phyloP scores from a whole-genome alignment of 2,329 filamentous ascomycete species.

The Bipolaris oryzae region DNA sequence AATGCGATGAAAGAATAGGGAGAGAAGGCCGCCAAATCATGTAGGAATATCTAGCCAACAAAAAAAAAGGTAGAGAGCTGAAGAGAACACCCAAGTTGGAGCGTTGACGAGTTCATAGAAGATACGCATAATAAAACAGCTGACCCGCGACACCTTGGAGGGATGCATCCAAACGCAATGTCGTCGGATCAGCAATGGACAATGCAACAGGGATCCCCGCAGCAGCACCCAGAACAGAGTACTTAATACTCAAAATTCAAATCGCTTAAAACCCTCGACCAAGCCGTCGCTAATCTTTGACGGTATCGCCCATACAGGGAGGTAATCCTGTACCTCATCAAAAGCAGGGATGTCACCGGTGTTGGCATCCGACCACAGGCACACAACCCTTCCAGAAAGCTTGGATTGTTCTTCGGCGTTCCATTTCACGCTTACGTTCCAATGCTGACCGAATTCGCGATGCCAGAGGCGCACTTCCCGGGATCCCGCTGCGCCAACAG shows the following conservation, averaged over 20 bases:
- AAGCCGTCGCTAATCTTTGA: constrained; percentile 78
- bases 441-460: constrained; percentile 75
- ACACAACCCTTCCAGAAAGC: constrained; percentile 68
- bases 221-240: constrained; percentile 25
- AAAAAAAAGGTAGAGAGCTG: background rate
- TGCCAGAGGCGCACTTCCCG: constrained; percentile 79
- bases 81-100: constrained; percentile 2
- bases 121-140: constrained; percentile 30
- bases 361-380: constrained; percentile 89
- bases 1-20: constrained; percentile 1
- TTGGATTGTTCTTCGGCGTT: constrained; percentile 44
- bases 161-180: constrained; percentile 41
- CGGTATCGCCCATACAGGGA: constrained; percentile 79
- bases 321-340: constrained; percentile 76
- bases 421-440: constrained; percentile 78
- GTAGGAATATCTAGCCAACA: constrained; percentile 5
- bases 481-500: constrained; percentile 67
- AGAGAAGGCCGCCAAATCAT: constrained; percentile 14
- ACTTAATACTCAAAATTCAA: constrained; percentile 49
- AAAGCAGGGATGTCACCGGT: constrained; percentile 77
- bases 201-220: constrained; percentile 32
- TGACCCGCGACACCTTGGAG: constrained; percentile 36
- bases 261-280: constrained; percentile 78
- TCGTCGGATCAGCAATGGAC: constrained; percentile 40
- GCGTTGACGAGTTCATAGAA: constrained; percentile 16